Base-by-base conservation (phyloP, 257 asterid species). In the Thymus mandschuricus region DNA sequence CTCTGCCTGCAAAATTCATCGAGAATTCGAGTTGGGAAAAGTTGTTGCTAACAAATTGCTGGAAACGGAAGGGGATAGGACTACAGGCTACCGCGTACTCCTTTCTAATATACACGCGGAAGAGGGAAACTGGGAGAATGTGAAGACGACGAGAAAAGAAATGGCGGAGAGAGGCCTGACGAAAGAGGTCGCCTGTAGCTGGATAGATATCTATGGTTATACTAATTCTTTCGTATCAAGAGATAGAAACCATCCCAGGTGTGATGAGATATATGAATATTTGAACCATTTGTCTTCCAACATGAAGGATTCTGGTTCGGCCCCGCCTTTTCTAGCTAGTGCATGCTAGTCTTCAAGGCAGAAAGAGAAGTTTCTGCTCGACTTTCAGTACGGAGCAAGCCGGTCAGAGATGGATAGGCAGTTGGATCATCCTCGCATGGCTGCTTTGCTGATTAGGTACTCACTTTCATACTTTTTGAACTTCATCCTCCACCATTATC, bases 141-240 rank as follows among this genome's bases (percentile, higher is more conserved):
- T 81, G 46, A 84, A 79, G 82, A 75, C 45, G 11, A 81, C 85
- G 72, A 89, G 97, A 83, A 83, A 69, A 76, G 87, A 81, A 54
- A 86, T 93, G 92, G 64, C 59, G 56, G 85, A 82, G 68, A 88
- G 75, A 77, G 89, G 97, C 50, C 9, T 88, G 78, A 64, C 48
- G 35, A 91, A 91, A 81, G 98, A 93, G 80, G 86, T 86, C 12
- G 96, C 96, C 38, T 88, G 96, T 83, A 93, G 97, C 78, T 93
- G 98, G 97, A 88, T 93, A 70, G 82, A 86, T 69, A 65, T 90
- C 33, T 77, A 74, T 13, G 96, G 98, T 46, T 52, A 64, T 59
- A 58, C 83, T 7, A 75, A 76, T 58, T 85, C 71, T 66, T 93
- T 91, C 41, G 82, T 76, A 34, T 89, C 98, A 13, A 84, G 75